Conservation (phyloP, 805 yeast genomes). For the Candida insectalens region DNA sequence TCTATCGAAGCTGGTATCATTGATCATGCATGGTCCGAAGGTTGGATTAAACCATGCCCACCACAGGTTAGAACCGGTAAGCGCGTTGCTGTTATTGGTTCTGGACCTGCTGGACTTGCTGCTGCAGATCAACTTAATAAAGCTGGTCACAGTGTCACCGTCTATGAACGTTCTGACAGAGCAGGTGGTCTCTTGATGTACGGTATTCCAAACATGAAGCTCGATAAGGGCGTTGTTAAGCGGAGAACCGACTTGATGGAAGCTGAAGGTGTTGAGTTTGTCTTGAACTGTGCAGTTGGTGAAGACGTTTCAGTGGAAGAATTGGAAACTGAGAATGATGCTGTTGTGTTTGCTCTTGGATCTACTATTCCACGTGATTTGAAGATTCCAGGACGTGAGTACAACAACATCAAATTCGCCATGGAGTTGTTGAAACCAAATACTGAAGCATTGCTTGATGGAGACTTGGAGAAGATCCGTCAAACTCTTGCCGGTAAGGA, state of each 20-base stretch:
- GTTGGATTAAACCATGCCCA: conserved; percentile 86
- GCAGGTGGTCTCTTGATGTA: conserved; percentile 97
- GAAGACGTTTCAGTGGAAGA: conserved; percentile 69
- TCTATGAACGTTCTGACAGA: conserved; percentile 89
- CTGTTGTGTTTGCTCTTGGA: conserved; percentile 87
- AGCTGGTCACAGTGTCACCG: conserved; percentile 90
- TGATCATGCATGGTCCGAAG: conserved; percentile 92
- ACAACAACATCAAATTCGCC: conserved; percentile 86
- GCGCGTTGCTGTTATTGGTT: conserved; percentile 79
- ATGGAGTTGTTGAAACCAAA: conserved; percentile 85
- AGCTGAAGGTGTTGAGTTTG: conserved; percentile 81
- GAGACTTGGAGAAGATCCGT: conserved; percentile 69
- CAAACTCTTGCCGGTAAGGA: conserved; percentile 70
- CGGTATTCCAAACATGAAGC: conserved; percentile 98
- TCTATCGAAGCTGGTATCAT: conserved; percentile 93
- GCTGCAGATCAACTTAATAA: conserved; percentile 94
- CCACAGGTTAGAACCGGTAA: conserved; percentile 80
- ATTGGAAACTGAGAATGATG: conserved; percentile 58
- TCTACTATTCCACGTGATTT: conserved; percentile 95
- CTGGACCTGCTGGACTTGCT: conserved; percentile 97
- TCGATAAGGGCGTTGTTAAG: conserved; percentile 86
- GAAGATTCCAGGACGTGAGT: conserved; percentile 86
- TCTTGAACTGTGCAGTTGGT: conserved; percentile 73
- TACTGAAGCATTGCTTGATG: conserved; percentile 82
- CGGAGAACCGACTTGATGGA: conserved; percentile 85